phyloP scores from a whole-genome alignment of 768 basidiomycete species.

The Mycena indigotica region DNA sequence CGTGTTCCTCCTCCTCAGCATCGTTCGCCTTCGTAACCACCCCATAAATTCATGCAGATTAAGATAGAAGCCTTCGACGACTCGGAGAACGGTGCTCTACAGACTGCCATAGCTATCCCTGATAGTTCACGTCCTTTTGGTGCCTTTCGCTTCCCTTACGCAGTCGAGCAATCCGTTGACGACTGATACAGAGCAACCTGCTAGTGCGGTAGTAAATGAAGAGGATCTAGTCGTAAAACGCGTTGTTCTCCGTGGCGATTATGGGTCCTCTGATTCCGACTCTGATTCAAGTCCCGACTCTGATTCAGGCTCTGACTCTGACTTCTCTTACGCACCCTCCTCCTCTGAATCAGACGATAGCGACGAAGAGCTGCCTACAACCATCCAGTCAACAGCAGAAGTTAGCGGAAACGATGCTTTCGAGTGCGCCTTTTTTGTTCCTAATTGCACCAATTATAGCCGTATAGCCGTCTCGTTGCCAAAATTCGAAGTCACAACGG shows the following conservation, averaged over 20 bases:
- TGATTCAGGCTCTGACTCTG: slow-evolving; percentile 16
- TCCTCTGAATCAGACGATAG: slow-evolving; percentile 19
- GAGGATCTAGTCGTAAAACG: not conserved
- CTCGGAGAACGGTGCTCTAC: slow-evolving; percentile 7
- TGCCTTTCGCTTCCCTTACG: too few relatives aligned
- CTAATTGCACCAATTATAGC: not conserved
- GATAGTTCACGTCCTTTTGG: not conserved
- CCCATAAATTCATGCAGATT: too few relatives aligned
- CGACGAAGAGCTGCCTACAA: slow-evolving; percentile 39
- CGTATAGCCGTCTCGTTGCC: slow-evolving; percentile 63
- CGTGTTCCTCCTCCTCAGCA: too few relatives aligned
- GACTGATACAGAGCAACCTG: not conserved
- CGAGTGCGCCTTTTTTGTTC: slow-evolving; percentile 38
- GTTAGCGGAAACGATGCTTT: slow-evolving; percentile 59
- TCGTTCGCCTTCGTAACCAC: too few relatives aligned
- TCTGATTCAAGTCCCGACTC: slow-evolving; percentile 5
- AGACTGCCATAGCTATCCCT: not conserved
- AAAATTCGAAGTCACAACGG: slow-evolving; percentile 48
- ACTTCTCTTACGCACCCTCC: not conserved
- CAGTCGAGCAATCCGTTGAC: not conserved
- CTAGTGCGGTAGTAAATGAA: not conserved
- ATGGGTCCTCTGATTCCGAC: slow-evolving; percentile 8
- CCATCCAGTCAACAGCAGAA: slow-evolving; percentile 27
- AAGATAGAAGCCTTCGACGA: slow-evolving; percentile 19
- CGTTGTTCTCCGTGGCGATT: not conserved